These are phyloP conservation scores for Sclerotinia borealis DNA, from an alignment of 2,329 filamentous ascomycete genomes.

Conservation along the genomic window DNA sequence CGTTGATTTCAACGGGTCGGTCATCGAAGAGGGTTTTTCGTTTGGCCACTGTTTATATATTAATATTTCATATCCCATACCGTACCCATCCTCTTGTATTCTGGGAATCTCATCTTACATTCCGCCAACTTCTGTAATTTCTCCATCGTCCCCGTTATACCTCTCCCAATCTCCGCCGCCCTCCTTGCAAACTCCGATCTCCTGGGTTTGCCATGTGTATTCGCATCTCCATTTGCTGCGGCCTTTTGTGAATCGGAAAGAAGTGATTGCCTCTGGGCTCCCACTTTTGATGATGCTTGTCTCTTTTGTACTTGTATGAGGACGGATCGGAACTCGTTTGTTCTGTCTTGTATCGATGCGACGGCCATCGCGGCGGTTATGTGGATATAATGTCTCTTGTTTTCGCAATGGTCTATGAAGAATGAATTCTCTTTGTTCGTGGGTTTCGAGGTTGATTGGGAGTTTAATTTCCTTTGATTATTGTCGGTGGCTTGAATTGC, in stretches of 20 bases:
- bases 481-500: not conserved
- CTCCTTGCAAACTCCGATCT: slow-evolving; percentile 89
- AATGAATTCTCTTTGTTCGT: not conserved
- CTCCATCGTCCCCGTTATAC: slow-evolving; percentile 86
- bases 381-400: not conserved
- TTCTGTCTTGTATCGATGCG: slow-evolving; percentile 89
- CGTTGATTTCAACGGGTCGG: slow-evolving; percentile 91
- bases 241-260: slow-evolving; percentile 68
- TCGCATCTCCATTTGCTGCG: slow-evolving; percentile 47
- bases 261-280: slow-evolving; percentile 74
- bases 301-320: slow-evolving; percentile 78
- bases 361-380: slow-evolving; percentile 47
- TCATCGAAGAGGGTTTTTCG: slow-evolving; percentile 97
- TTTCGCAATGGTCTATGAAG: slow-evolving; percentile 9
- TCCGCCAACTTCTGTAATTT: slow-evolving; percentile 93
- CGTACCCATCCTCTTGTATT: not conserved
- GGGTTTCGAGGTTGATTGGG: not conserved
- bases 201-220: slow-evolving; percentile 41
- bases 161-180: slow-evolving; percentile 85
- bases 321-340: slow-evolving; percentile 89
- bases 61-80: not conserved
- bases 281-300: slow-evolving; percentile 68
- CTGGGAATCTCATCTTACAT: slow-evolving; percentile 42
- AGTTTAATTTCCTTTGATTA: not conserved
- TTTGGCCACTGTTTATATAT: slow-evolving; percentile 62